phyloP scores from a whole-genome alignment of 169 alveolate genomes.

The Plasmodium adleri region DNA sequence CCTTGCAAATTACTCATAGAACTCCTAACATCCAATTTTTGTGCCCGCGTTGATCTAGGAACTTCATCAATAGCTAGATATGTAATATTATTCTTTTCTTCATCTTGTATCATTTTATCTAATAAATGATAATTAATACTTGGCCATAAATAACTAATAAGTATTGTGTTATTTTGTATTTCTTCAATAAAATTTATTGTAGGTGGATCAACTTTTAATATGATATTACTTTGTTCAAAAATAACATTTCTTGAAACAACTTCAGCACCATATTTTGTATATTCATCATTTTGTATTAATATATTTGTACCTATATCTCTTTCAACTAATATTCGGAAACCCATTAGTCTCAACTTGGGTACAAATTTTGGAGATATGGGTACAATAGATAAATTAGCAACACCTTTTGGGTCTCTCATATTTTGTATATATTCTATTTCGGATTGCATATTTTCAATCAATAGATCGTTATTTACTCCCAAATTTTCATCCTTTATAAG shows the following conservation, averaged over 20 bases:
- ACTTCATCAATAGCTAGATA: constrained; percentile 93
- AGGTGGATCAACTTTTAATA: constrained; percentile 88
- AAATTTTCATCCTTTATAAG: constrained; percentile 75
- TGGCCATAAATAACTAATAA: constrained; percentile 90
- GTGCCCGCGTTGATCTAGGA: constrained; percentile 95
- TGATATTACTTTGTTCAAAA: constrained; percentile 81
- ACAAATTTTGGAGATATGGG: constrained; percentile 90
- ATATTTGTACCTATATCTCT: constrained; percentile 89
- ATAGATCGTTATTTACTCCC: background rate
- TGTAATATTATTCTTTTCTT: constrained; percentile 81
- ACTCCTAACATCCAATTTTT: constrained; percentile 92
- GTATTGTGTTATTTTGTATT: constrained; percentile 83
- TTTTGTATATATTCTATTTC: background rate
- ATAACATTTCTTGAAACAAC: constrained; percentile 79
- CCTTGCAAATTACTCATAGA: constrained; percentile 95
- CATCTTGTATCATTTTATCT: constrained; percentile 75
- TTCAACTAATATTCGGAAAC: constrained; percentile 89
- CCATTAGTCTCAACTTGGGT: constrained; percentile 85
- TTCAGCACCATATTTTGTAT: constrained; percentile 82
- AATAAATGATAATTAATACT: constrained; percentile 80
- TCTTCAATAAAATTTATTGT: constrained; percentile 80
- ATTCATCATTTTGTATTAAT: constrained; percentile 84
- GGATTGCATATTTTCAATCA: background rate
- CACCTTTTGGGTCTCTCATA: background rate
- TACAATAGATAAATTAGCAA: constrained; percentile 76